Conservation (phyloP, 2,329 filamentous ascomycete species). For the Ampelomyces quisqualis region DNA sequence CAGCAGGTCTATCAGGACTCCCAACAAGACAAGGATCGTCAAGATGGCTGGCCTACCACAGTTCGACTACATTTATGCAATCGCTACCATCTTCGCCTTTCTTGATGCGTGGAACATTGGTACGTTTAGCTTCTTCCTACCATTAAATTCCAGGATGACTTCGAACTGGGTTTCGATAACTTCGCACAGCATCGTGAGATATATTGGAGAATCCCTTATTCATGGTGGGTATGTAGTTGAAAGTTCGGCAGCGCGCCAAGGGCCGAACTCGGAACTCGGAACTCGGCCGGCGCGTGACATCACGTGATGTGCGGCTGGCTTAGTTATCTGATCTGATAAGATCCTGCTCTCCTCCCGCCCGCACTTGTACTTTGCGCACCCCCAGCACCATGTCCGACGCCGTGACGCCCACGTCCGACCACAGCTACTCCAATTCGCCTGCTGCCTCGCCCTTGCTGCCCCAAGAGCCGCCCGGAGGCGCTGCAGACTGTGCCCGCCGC, state of each 20-base stretch:
- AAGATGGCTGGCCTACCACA: slow-evolving; percentile 49
- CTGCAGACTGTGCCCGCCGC: slow-evolving; percentile 18
- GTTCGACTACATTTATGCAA: slow-evolving; percentile 64
- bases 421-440: slow-evolving; percentile 13
- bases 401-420: neutral
- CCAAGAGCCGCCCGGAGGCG: neutral
- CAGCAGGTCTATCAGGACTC: slow-evolving; percentile 9
- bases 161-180: no score
- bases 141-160: no score
- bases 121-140: slow-evolving; percentile 20
- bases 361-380: no score
- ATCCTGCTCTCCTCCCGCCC: neutral
- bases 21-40: slow-evolving; percentile 8
- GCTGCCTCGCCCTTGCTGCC: slow-evolving; percentile 15
- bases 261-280: no score
- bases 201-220: no score
- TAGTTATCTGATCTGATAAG: no score
- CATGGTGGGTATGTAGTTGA: no score
- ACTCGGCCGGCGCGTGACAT: no score
- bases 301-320: no score
- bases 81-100: slow-evolving; percentile 65
- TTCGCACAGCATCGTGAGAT: no score
- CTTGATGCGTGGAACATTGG: slow-evolving; percentile 68
- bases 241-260: no score
- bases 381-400: slow-evolving; percentile 2